Base-by-base conservation (phyloP, 306 rosid genomes). In the Pyrus pyrifolia region DNA sequence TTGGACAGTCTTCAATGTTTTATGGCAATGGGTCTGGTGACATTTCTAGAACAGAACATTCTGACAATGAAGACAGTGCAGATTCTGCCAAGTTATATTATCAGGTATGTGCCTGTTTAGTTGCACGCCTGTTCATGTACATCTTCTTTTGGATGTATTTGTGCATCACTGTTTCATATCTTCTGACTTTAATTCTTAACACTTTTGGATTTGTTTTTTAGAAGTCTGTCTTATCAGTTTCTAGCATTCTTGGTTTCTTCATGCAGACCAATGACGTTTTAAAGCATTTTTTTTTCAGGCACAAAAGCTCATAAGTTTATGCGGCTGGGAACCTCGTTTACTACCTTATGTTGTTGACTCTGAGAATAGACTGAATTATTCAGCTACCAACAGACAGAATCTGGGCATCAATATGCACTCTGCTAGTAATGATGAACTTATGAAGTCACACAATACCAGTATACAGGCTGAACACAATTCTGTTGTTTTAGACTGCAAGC, bases 241-340 rank as follows among this genome's bases (percentile, higher is more conserved):
- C 58, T 70, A 52, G 55, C 31, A 46, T 45, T 65, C 33, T 55
- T 70, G 31, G 52, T 55, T 27, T 62, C n/a, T 70, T 73, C 40
- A 25, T 83, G 81, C 75, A 60, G 59, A 33, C 21, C 35, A 18
- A 21, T 73, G 42, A 46, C 62, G 9, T 74, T 75, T 76, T 31
- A 63, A 78, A 17, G 55, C 8, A 4, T 1, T 55, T 17, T 53
- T 30, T 82, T 77, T 82, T 72, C 90, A 95, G 98, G 95, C 96
- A 80, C 96, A 85, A 81, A 90, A 85, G 83, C 83, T 95, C 72
- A 85, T 90, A 75, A 87, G 92, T 86, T 85, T 95, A 73, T 95
- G 89, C 17, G 97, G 98, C 76, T 95, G 98, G 98, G 93, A 87
- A 68, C 93, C 88, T 61, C 97, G 97, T 72, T 73, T 79, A 80